phyloP scores from a whole-genome alignment of 2,329 filamentous ascomycete species.

The Trichoderma breve region DNA sequence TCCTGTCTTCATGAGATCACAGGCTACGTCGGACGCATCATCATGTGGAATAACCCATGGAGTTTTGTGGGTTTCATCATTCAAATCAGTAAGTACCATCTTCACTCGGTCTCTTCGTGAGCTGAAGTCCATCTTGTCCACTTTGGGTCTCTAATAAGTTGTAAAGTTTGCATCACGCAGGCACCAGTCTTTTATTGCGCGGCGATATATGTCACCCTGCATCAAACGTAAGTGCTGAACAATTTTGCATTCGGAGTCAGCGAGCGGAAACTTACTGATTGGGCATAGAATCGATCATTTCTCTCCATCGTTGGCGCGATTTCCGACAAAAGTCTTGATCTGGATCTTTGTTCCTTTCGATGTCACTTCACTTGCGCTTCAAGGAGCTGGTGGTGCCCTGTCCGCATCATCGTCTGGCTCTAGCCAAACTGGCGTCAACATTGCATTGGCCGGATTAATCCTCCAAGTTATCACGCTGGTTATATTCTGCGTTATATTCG shows the following conservation, averaged over 20 bases:
- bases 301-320: background rate
- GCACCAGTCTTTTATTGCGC: background rate
- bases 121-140: background rate
- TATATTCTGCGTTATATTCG: background rate
- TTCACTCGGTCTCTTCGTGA: background rate
- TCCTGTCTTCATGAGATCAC: background rate
- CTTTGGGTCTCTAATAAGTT: background rate
- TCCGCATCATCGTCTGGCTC: background rate
- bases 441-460: background rate
- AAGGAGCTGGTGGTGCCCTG: background rate
- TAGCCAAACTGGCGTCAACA: background rate
- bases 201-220: background rate
- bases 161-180: background rate
- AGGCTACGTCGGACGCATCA: background rate
- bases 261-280: background rate
- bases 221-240: background rate
- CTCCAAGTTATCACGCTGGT: background rate
- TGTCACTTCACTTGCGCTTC: background rate
- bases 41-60: background rate
- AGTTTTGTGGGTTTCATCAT: background rate
- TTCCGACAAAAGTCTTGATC: background rate
- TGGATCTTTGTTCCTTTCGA: background rate
- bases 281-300: background rate
- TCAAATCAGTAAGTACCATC: background rate
- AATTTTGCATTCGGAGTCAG: background rate